A percentile compares a stretch with the other conserved stretches of the same genome.
Evolutionary conservation across 2,329 filamentous ascomycete genomes (phyloP).

Genomic region (Aspergillus intermedius): DNA sequence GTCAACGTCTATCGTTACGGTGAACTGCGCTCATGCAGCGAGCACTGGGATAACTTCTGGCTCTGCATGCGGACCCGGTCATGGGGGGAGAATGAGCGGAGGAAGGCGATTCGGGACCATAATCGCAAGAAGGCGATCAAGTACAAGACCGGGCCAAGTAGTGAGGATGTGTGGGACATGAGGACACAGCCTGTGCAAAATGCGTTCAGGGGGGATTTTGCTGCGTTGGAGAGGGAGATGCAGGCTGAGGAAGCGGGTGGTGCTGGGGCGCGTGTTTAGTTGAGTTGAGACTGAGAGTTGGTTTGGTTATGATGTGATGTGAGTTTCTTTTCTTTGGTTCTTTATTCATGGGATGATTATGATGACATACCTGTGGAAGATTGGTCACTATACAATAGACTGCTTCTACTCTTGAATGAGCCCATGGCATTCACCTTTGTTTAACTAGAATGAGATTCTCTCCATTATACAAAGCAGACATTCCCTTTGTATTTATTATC

Average conservation of each 20-base stretch:
- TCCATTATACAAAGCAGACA: neutral
- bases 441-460: too few relatives aligned
- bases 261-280: too few relatives aligned
- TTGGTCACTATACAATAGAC: neutral
- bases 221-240: slow-evolving; percentile 36
- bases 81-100: slow-evolving; percentile 54
- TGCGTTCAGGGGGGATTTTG: slow-evolving; percentile 42
- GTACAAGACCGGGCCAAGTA: slow-evolving; percentile 64
- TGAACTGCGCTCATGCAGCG: slow-evolving; percentile 65
- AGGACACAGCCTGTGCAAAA: slow-evolving; percentile 56
- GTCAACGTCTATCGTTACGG: slow-evolving; percentile 87
- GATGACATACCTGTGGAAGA: neutral
- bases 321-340: neutral
- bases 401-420: neutral
- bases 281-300: slow-evolving; percentile 18
- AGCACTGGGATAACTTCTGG: slow-evolving; percentile 92
- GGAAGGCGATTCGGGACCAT: slow-evolving; percentile 56
- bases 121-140: slow-evolving; percentile 62
- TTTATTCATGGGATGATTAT: too few relatives aligned
- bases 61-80: slow-evolving; percentile 86
- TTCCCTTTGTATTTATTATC: neutral
- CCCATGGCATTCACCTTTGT: neutral
- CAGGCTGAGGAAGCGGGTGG: slow-evolving; percentile 33
- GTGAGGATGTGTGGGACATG: slow-evolving; percentile 84
- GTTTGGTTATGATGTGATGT: slow-evolving; percentile 6